A percentile compares a stretch with the other conserved stretches of the same genome.
Conservation (phyloP, 805 yeast species). For the Metschnikowia proteae region DNA sequence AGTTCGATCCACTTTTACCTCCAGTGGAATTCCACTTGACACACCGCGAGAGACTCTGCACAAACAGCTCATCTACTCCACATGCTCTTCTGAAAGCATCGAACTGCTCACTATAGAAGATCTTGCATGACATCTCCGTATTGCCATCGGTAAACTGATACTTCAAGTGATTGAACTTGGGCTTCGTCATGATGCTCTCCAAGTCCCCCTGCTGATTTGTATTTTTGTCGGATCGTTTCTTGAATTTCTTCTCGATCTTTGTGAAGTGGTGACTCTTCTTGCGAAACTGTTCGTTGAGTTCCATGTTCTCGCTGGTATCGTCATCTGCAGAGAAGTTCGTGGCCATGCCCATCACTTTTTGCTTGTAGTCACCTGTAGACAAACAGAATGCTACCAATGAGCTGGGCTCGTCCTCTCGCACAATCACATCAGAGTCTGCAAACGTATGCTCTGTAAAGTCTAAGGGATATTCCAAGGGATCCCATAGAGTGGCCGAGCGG, state of each 20-base stretch:
- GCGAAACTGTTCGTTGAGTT: slow-evolving; percentile 25
- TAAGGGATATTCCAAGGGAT: slow-evolving; percentile 82
- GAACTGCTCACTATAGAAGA: slow-evolving; percentile 93
- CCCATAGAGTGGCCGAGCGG: slow-evolving; percentile 93
- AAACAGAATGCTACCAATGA: slow-evolving; percentile 91
- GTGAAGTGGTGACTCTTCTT: slow-evolving; percentile 36
- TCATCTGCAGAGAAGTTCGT: slow-evolving; percentile 11
- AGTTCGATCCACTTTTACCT: slow-evolving; percentile 94
- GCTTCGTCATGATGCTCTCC: slow-evolving; percentile 72
- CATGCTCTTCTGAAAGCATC: slow-evolving; percentile 89
- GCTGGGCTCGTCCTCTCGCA: slow-evolving; percentile 94
- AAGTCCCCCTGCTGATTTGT: slow-evolving; percentile 31
- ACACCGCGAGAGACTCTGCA: slow-evolving; percentile 90
- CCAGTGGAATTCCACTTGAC: slow-evolving; percentile 95
- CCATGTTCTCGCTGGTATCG: slow-evolving; percentile 20
- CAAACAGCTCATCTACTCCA: slow-evolving; percentile 67
- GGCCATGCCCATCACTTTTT: slow-evolving; percentile 48
- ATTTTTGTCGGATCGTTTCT: slow-evolving; percentile 24
- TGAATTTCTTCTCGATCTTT: slow-evolving; percentile 41
- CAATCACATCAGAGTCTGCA: slow-evolving; percentile 89
- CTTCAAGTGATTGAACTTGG: slow-evolving; percentile 83
- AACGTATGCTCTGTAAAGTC: slow-evolving; percentile 82
- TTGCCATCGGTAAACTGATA: slow-evolving; percentile 88
- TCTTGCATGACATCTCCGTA: slow-evolving; percentile 83
- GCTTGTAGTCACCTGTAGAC: slow-evolving; percentile 76